Conservation (phyloP, 257 asterid genomes). For the Ajuga chamaepitys region DNA sequence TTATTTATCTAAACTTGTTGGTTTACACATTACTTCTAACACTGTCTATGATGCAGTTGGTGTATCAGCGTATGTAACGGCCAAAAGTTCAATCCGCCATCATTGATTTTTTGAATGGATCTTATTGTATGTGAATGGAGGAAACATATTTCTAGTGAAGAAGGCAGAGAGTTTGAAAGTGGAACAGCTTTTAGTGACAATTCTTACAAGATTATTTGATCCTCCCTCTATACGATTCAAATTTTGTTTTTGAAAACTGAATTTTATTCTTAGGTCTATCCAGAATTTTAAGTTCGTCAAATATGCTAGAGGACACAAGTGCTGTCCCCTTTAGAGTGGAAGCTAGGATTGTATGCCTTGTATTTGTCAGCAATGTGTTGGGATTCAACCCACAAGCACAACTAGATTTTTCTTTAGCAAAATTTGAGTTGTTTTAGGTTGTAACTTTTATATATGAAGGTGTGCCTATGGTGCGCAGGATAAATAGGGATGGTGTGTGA, state of each 20-base stretch:
- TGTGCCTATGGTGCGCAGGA: too few species aligned
- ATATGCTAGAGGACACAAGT: not conserved
- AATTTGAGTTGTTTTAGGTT: not conserved
- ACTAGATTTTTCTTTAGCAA: not conserved
- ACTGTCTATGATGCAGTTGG: conserved; percentile 6
- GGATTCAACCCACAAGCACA: not conserved
- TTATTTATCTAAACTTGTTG: not conserved
- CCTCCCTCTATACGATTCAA: conserved; percentile 1
- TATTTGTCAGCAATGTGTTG: not conserved
- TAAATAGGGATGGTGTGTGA: too few species aligned
- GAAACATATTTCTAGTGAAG: not conserved
- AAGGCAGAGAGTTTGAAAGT: not conserved
- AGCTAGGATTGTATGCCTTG: not conserved
- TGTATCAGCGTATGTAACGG: not conserved
- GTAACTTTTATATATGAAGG: too few species aligned
- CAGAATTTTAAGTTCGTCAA: not conserved
- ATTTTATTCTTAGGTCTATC: not conserved
- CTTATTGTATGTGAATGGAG: not conserved
- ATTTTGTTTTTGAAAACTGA: not conserved
- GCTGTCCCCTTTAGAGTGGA: not conserved
- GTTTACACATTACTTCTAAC: not conserved
- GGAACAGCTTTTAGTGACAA: not conserved
- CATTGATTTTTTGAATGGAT: conserved; percentile 1
- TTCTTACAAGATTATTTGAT: too few species aligned
- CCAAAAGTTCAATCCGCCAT: not conserved